Conservation (phyloP, 208 protist species). For the Acanthamoeba culbertsoni region DNA sequence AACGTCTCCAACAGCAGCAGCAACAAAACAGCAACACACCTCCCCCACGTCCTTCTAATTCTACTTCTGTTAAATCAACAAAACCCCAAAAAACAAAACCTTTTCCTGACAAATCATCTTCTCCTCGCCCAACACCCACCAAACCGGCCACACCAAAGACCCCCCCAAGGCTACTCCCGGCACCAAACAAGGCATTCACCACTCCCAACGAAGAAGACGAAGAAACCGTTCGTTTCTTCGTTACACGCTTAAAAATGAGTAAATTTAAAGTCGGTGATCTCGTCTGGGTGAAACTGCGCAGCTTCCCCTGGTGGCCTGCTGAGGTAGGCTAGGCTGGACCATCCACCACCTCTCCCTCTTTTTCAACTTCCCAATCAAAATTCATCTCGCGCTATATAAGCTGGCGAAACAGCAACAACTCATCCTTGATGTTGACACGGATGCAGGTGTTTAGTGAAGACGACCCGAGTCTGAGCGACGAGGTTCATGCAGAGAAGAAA, state of each 20-base stretch:
- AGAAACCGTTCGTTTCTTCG: conserved; percentile 3
- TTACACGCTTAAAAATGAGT: background rate
- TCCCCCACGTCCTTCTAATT: background rate
- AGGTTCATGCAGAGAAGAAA: conserved; percentile 45
- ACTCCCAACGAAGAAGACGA: background rate
- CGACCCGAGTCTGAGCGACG: background rate
- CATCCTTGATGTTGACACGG: no score
- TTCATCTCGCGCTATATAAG: no score
- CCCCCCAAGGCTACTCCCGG: background rate
- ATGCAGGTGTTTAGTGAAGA: conserved; percentile 17
- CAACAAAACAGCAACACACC: background rate
- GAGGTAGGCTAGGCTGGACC: background rate
- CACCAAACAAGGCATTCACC: no score
- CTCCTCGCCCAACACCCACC: background rate
- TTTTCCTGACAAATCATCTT: background rate
- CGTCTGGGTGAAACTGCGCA: conserved; percentile 42
- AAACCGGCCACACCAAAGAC: background rate
- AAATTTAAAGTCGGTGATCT: conserved; percentile 30
- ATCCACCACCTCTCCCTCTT: background rate
- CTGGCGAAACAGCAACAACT: no score
- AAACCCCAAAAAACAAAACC: background rate
- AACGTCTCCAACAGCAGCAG: background rate
- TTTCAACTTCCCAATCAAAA: background rate
- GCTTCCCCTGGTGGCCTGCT: background rate
- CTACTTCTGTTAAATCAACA: background rate